A percentile compares a stretch with the other conserved stretches of the same genome.
phyloP scores from a whole-genome alignment of 2,329 filamentous ascomycete species.

The Microdochium bolleyi region DNA sequence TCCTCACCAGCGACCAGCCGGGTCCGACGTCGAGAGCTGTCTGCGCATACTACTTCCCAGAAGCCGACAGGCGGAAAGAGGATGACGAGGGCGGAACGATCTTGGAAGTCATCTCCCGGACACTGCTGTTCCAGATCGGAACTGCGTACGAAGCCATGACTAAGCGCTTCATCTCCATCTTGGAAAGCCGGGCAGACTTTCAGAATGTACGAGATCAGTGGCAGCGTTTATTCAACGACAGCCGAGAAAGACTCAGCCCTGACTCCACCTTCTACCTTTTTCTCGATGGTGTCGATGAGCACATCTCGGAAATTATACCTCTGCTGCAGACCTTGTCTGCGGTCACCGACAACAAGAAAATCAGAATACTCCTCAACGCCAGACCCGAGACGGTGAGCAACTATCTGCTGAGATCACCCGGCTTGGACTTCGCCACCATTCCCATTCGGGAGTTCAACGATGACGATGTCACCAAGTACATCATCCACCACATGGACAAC shows the following conservation, averaged over 20 bases:
- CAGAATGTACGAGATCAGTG: conserved; percentile 18
- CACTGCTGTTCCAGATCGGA: conserved; percentile 22
- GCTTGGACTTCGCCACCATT: conserved; percentile 11
- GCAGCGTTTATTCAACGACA: conserved; percentile 21
- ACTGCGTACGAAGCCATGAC: conserved; percentile 14
- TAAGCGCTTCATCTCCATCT: conserved; percentile 2
- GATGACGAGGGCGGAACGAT: conserved; percentile 15
- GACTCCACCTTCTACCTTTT: conserved; percentile 23
- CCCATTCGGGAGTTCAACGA: conserved; percentile 15
- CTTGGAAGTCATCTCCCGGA: conserved; percentile 15
- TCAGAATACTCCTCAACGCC: conserved; percentile 18
- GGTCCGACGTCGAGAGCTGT: conserved; percentile 15
- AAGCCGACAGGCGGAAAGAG: conserved; percentile 18
- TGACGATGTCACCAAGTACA: conserved; percentile 20
- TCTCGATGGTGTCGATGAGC: conserved; percentile 17
- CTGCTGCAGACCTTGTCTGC: conserved; percentile 15
- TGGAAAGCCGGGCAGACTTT: conserved; percentile 15
- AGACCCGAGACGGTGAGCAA: conserved; percentile 9
- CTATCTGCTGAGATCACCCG: conserved; percentile 5
- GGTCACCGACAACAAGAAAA: conserved; percentile 8
- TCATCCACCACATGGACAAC: conserved; percentile 17
- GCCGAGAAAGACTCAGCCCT: conserved; percentile 17
- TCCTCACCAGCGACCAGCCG: conserved; percentile 12
- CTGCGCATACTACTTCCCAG: conserved; percentile 18
- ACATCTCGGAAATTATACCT: conserved; percentile 9